Percentiles rank a stretch among this genome's conserved stretches.
phyloP scores from a whole-genome alignment of 371 early-diverging fungal species.

The Batkoa obscura region DNA sequence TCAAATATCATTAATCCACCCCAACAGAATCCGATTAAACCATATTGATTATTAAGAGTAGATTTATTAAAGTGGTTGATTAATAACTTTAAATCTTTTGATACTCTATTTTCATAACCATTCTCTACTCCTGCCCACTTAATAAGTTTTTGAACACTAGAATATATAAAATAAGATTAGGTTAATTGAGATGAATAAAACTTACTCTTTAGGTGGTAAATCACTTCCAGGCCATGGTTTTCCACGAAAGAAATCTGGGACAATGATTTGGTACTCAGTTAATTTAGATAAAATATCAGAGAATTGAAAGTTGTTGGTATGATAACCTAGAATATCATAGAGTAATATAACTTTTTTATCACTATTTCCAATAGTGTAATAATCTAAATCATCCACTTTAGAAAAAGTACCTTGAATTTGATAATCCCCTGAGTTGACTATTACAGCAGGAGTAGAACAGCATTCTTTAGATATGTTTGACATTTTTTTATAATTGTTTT shows the following conservation, averaged over 20 bases:
- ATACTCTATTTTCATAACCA: too few species aligned
- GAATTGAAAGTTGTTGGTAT: slow-evolving; percentile 34
- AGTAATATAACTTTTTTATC: slow-evolving; percentile 22
- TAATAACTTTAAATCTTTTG: too few species aligned
- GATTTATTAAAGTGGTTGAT: too few species aligned
- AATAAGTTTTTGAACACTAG: too few species aligned
- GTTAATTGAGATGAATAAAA: neutral
- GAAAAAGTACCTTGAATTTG: slow-evolving; percentile 24
- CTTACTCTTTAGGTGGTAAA: slow-evolving; percentile 7
- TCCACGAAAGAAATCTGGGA: slow-evolving; percentile 44
- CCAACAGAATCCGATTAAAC: slow-evolving; percentile 7
- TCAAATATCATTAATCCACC: neutral
- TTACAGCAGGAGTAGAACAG: slow-evolving; percentile 39
- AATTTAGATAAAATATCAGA: slow-evolving; percentile 34
- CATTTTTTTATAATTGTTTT: too few species aligned
- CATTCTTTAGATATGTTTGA: too few species aligned
- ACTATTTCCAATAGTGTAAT: slow-evolving; percentile 19
- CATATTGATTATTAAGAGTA: neutral
- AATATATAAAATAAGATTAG: too few species aligned
- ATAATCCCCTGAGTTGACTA: slow-evolving; percentile 30
- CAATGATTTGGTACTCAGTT: slow-evolving; percentile 33
- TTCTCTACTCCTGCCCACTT: too few species aligned
- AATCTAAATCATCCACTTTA: slow-evolving; percentile 17
- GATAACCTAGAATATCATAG: slow-evolving; percentile 26
- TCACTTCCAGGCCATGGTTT: slow-evolving; percentile 14